Evolutionary conservation across 176 grass and related monocot genomes (phyloP), one percentile per base, ranked within the genome.

Genomic region (Aegilops umbellulata): DNA sequence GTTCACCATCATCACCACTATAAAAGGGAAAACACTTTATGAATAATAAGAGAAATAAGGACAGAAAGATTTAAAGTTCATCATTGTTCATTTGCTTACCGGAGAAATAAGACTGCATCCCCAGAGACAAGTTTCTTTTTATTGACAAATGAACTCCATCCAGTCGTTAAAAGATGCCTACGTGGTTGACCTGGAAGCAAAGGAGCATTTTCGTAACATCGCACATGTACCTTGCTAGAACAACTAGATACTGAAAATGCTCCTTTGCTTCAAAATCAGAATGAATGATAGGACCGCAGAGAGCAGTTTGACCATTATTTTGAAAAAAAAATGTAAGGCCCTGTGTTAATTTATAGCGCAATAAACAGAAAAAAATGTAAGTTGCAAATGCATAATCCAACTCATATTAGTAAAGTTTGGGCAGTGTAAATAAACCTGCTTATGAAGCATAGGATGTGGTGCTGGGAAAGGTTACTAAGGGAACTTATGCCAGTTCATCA

Each of bases 141-240:
- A 82, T 94, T 95, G 78, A 98, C 87, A 94, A 98, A 98, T 35
- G 97, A 93, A 86, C 96, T 98, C 96, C 96, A 98, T 84, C 96
- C 96, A 49, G 96, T 98, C 13, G 96, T 98, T 78, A 98, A 92
- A 72, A 98, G 96, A 92, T 98, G 96, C 88, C 96, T 93, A 83
- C 96, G 96, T 26, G 96, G 96, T 78, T 98, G 96, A 89, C 96
- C 96, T 98, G 88, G 67, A 85, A 94, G 65, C 39, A 68, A 57
- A 80, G 39, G 26, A 83, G 31, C 30, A 79, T 82, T 29, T 29
- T 26, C 46, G 85, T 44, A 66, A 73, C 79, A 76, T 58, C 29
- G 15, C 35, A 32, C 31, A 25, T 64, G 62, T 13, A 38, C 53
- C 31, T 74, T 55, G 76, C 38, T 69, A 65, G 5, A 86, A 72